Evolutionary conservation across 2,329 filamentous ascomycete species (phyloP), one percentile per base, ranked within the genome.

Genomic region (Neonectria magnoliae): DNA sequence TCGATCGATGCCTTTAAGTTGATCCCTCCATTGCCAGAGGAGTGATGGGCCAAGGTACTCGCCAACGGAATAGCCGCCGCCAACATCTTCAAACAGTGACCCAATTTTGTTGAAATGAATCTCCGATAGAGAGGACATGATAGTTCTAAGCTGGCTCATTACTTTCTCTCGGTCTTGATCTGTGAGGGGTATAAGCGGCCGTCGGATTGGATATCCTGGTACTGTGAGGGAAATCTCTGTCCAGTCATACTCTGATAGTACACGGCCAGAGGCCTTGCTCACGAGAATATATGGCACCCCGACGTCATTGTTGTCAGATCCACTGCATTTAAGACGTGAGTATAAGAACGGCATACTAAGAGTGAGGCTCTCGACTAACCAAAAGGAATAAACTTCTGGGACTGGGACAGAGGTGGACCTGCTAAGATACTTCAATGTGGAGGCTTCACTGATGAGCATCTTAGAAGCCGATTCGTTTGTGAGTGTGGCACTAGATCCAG

Each of bases 281-380:
- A 67, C 62, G 44, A 74, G 69, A 41, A 73, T 73, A 51, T 73
- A 71, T 16, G 71, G 70, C 14, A 75, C 65, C 18, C 69, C 68
- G 5, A 72, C 67, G 11, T 66, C 62, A 42, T 73, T 73, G 45
- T 71, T 47, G 20, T 16, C 18, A 38, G 44, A 48, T 41, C 59
- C 63, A 31, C 70, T 72, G 18, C 38, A 44, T 60, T 11, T 16
- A 31, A 54, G 54, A 62, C 13, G 27, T 47, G 48, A 44, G 18
- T 45, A 20, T 13, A 16, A 38, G 27, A 29, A 36, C 5, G 36
- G 25, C 6, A 52, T 22, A 22, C 14, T 4, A 18, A 47, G 4
- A 48, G 16, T 1, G 27, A 22, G 2, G 11, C 16, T 45, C 5
- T n/a, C 13, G 33, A 16, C 64, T 50, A n/a, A 70, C 71, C 66